Percentiles rank a stretch among this genome's conserved stretches.
Evolutionary conservation across 306 rosid genomes (phyloP).

Genomic region (Hippophae tibetana): DNA sequence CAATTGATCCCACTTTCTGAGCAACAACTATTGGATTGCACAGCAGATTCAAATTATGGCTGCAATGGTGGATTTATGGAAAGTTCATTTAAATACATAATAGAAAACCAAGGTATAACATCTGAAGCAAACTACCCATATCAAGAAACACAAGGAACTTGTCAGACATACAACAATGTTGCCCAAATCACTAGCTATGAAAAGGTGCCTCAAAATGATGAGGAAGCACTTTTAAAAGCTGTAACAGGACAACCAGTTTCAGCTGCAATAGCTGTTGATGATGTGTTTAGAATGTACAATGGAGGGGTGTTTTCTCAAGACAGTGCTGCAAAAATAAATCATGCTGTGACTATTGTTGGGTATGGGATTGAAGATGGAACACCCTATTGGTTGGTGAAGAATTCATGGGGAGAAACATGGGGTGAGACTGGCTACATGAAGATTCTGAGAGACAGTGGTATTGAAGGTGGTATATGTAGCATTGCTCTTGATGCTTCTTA

Average conservation of each 20-base stretch:
- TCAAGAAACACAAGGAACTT: neutral
- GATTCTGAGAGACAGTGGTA: neutral
- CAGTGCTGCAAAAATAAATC: neutral
- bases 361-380: constrained; percentile 14
- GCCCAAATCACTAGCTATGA: constrained; percentile 3
- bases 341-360: constrained; percentile 16
- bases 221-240: constrained; percentile 8
- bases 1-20: constrained; percentile 13
- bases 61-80: neutral
- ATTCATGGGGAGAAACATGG: constrained; percentile 23
- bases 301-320: constrained; percentile 4
- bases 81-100: neutral
- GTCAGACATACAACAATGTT: neutral
- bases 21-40: constrained; percentile 25
- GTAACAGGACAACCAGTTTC: constrained; percentile 21
- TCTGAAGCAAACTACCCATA: constrained; percentile 12
- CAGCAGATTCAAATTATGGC: neutral
- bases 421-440: constrained; percentile 25
- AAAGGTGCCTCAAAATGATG: neutral
- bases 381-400: constrained; percentile 20
- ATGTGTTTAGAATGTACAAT: neutral
- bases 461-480: neutral
- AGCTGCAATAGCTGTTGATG: neutral
- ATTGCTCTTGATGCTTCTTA: neutral
- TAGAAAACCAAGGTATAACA: constrained; percentile 7